A percentile compares a stretch with the other conserved stretches of the same genome.
Evolutionary conservation across 805 yeast genomes (phyloP).

Genomic region (Blastobotrys robertii): DNA sequence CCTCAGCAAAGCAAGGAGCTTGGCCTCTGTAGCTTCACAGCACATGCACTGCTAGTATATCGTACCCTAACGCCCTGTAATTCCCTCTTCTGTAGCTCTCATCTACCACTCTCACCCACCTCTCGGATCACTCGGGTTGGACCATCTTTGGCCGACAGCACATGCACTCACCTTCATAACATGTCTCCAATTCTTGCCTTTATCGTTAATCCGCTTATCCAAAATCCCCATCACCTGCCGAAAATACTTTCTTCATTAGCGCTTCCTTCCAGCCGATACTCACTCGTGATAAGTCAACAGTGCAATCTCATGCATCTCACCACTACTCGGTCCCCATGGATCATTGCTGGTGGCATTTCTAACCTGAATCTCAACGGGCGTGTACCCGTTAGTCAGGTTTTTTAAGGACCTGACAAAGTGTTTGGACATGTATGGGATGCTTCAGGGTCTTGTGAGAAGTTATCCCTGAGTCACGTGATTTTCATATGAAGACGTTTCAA

Average conservation of each 20-base stretch:
- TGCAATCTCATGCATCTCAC: slow-evolving; percentile 73
- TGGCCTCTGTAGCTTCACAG: too few relatives aligned
- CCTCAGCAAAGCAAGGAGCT: too few relatives aligned
- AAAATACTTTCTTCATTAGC: slow-evolving; percentile 42
- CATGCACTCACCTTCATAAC: slow-evolving; percentile 48
- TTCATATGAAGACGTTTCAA: too few relatives aligned
- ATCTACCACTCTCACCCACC: too few relatives aligned
- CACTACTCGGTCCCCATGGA: slow-evolving; percentile 66
- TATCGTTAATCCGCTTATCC: slow-evolving; percentile 84
- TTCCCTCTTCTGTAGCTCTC: too few relatives aligned
- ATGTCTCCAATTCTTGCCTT: slow-evolving; percentile 96
- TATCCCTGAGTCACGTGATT: too few relatives aligned
- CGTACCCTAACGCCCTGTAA: too few relatives aligned
- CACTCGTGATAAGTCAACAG: slow-evolving; percentile 52
- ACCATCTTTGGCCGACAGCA: slow-evolving; percentile 17
- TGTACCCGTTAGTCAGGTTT: slow-evolving; percentile 82
- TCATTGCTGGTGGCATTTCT: slow-evolving; percentile 87
- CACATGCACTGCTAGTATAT: too few relatives aligned
- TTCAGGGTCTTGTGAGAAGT: too few relatives aligned
- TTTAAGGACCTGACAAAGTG: slow-evolving; percentile 72
- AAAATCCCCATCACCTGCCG: slow-evolving; percentile 85
- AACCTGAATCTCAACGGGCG: slow-evolving; percentile 74
- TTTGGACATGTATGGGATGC: slow-evolving; percentile 27
- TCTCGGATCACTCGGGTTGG: too few relatives aligned
- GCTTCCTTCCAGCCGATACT: slow-evolving; percentile 6